Evolutionary conservation across 2,329 filamentous ascomycete genomes (phyloP).

Genomic region (Hortaea werneckii): DNA sequence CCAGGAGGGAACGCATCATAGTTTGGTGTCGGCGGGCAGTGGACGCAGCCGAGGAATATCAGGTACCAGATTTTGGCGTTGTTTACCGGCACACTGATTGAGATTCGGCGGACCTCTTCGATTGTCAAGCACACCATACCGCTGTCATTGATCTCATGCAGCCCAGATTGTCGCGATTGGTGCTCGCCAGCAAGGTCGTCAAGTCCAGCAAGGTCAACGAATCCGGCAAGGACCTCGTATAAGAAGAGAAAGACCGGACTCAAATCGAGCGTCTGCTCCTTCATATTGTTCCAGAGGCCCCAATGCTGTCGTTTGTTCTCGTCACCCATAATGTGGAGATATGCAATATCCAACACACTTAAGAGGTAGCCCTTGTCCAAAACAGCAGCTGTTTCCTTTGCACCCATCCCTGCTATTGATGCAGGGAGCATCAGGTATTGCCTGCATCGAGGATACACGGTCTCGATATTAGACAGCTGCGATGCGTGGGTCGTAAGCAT

Average conservation of each 20-base stretch:
- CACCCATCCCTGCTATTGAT: conserved; percentile 7
- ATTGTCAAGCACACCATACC: no score
- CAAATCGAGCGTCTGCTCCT: neutral
- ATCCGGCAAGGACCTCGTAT: neutral
- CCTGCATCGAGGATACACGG: neutral
- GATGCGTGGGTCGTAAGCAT: neutral
- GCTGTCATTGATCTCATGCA: neutral
- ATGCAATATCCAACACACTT: conserved; percentile 11
- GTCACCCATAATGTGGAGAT: conserved; percentile 3
- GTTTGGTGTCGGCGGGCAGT: neutral
- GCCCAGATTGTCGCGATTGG: neutral
- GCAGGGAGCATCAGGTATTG: conserved; percentile 3
- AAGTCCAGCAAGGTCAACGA: no score
- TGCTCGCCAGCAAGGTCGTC: conserved; percentile 1
- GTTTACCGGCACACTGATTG: neutral
- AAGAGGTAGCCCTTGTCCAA: conserved; percentile 12
- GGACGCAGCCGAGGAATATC: conserved; percentile 2
- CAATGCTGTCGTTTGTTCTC: conserved; percentile 4
- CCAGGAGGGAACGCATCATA: conserved; percentile 9
- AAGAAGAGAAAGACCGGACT: conserved; percentile 1
- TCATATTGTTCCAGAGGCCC: conserved; percentile 3
- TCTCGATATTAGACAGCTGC: neutral
- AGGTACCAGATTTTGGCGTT: conserved; percentile 2
- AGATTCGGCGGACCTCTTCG: no score
- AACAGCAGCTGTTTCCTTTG: conserved; percentile 8